Evolutionary conservation across 2,329 filamentous ascomycete species (phyloP).

Genomic region (Penicillium sp.): DNA sequence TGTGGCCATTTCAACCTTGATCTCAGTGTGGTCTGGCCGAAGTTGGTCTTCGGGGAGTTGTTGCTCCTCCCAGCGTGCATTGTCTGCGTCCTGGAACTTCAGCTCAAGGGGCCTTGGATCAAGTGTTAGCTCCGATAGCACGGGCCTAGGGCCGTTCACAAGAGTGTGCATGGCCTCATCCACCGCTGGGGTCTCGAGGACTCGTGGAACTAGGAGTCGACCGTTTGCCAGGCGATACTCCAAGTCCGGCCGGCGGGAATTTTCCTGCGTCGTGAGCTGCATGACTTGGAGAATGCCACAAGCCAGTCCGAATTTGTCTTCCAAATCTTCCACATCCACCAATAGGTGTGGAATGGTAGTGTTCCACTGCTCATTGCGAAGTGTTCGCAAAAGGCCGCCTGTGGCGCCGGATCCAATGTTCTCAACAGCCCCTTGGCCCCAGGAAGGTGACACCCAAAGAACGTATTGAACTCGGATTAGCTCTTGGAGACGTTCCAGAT

Average conservation of each 20-base stretch:
- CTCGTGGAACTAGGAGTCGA: slow-evolving; percentile 13
- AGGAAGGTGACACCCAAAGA: slow-evolving; percentile 23
- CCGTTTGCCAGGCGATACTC: slow-evolving; percentile 17
- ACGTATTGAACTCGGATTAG: slow-evolving; percentile 19
- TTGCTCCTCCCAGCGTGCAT: slow-evolving; percentile 14
- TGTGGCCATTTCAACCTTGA: slow-evolving; percentile 18
- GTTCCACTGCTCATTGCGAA: slow-evolving; percentile 27
- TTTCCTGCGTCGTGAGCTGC: slow-evolving; percentile 16
- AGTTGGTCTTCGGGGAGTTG: not conserved
- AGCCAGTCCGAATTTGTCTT: slow-evolving; percentile 10
- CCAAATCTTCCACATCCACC: slow-evolving; percentile 14
- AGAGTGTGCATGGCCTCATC: slow-evolving; percentile 20
- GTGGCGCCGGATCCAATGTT: slow-evolving; percentile 22
- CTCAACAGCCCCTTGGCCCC: slow-evolving; percentile 11
- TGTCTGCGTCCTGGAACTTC: slow-evolving; percentile 10
- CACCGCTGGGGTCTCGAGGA: slow-evolving; percentile 12
- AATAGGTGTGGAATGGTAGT: slow-evolving; percentile 23
- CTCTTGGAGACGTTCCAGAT: slow-evolving; percentile 14
- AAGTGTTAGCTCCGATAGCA: slow-evolving; percentile 5
- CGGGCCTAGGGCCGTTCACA: slow-evolving; percentile 16
- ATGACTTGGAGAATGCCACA: slow-evolving; percentile 16
- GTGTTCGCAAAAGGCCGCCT: slow-evolving; percentile 25
- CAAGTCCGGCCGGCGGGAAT: slow-evolving; percentile 13
- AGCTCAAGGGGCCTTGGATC: slow-evolving; percentile 14
- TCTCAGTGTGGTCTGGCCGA: slow-evolving; percentile 10